Conservation (phyloP, 164 flowering plant species). For the Macadamia integrifolia region DNA sequence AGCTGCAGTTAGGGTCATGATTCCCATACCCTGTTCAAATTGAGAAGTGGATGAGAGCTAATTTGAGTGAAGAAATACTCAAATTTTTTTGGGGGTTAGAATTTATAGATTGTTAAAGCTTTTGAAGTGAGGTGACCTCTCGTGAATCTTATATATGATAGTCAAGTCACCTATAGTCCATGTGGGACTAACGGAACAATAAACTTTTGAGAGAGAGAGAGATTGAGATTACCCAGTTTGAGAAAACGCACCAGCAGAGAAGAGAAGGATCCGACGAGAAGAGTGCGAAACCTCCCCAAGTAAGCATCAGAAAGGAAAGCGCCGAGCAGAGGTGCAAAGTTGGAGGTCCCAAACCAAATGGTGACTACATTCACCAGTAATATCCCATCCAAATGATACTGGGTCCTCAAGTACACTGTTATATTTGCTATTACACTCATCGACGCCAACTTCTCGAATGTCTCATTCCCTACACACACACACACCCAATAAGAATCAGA, state of each 20-base stretch:
- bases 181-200: no score
- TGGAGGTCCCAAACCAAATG: conserved; percentile 39
- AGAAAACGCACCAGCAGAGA: neutral
- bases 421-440: conserved; percentile 40
- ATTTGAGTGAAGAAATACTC: no score
- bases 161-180: no score
- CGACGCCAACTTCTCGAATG: conserved; percentile 49
- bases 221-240: no score
- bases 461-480: conserved; percentile 24
- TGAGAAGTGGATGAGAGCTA: conserved; percentile 3
- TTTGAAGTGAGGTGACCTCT: no score
- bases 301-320: conserved; percentile 50
- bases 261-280: conserved; percentile 5
- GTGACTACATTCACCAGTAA: conserved; percentile 26
- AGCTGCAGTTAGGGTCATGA: conserved; percentile 40
- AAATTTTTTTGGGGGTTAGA: no score
- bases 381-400: conserved; percentile 31
- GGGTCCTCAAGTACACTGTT: conserved; percentile 28
- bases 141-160: no score
- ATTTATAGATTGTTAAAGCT: no score
- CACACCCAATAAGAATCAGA: neutral
- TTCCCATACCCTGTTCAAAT: conserved; percentile 28
- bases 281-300: conserved; percentile 23
- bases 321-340: conserved; percentile 34
- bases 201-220: no score